Evolutionary conservation across 108 stramenopile species (phyloP), one percentile per base, ranked within the genome.

Genomic region (Cylindrotheca fusiformis): DNA sequence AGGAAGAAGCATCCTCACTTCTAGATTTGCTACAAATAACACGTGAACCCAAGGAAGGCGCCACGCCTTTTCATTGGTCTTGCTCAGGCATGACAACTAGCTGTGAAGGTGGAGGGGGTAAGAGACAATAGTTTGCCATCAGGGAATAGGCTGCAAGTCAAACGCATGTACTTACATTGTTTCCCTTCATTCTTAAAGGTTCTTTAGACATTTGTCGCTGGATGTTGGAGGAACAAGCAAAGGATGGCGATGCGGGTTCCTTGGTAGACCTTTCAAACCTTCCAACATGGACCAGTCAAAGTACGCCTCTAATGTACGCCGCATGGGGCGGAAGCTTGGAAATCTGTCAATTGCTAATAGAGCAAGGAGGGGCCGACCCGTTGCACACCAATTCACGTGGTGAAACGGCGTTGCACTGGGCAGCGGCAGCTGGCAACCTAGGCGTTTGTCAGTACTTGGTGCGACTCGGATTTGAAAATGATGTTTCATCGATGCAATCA

Each of bases 21-120:
- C 2, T 48, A 4, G 69, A 71, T 19, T 6, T 62, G 2, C 25
- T 70, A 3, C 53, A 60, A 1, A 58, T 45, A 3, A 44, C 47
- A 10, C 50, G 65, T 48, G 69, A 55, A 19, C n/a, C 69, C 1
- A 69, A 56, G 49, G 47, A 65, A 48, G 70, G 75, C 14, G 75
- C 75, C 3, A 76, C 75, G 27, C 65, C 70, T 14, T 60, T 76
- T 33, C 75, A 76, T 71, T 76, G 75, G 75, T 69, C 75, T 0
- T 32, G 52, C 46, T 70, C 54, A 41, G 69, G 75, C 25, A 48
- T 70, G 36, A 41, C 6, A 10, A 41, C 36, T 10, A 41, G 36
- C 36, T 41, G 6, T 6, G 10, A 41, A 41, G 36, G 36, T 41
- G 36, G 36, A 6, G 36, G 36, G 14, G 36, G 36, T 41, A 41